Evolutionary conservation across 768 basidiomycete genomes (phyloP).

Genomic region (Gloeopeniophorella convolvens): DNA sequence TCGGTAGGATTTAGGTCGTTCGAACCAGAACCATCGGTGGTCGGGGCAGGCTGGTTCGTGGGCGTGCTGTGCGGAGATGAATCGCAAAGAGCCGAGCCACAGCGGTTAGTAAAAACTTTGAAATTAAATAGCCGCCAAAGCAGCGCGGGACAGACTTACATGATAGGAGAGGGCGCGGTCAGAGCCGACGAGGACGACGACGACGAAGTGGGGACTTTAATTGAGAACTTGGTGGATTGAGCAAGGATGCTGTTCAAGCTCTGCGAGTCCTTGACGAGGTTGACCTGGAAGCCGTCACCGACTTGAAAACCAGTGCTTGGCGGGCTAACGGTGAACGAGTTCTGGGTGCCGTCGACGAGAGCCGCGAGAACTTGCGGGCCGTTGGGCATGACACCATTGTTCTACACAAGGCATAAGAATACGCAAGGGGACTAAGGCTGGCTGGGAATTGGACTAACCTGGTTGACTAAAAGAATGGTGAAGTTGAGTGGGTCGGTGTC

Average conservation of each 20-base stretch:
- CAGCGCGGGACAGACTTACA: not conserved
- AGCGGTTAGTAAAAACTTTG: not conserved
- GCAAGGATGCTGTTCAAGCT: conserved; percentile 53
- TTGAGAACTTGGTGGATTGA: conserved; percentile 61
- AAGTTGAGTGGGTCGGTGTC: conserved; percentile 63
- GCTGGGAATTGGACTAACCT: conserved; percentile 34
- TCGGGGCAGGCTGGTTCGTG: not conserved
- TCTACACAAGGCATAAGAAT: not conserved
- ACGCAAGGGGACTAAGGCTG: not conserved
- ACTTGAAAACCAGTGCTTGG: conserved; percentile 61
- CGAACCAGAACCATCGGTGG: not conserved
- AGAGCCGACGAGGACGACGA: conserved; percentile 2
- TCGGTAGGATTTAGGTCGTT: conserved; percentile 5
- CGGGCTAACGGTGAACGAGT: conserved; percentile 38
- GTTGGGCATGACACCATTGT: conserved; percentile 32
- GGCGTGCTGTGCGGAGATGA: not conserved
- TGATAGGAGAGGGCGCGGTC: not conserved
- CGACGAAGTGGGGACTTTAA: conserved; percentile 27
- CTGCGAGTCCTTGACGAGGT: conserved; percentile 50
- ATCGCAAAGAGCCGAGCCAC: not conserved
- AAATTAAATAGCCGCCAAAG: not conserved
- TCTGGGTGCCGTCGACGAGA: conserved; percentile 44
- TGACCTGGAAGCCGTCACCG: conserved; percentile 62
- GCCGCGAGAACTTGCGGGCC: conserved; percentile 46
- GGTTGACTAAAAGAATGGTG: conserved; percentile 59